These are phyloP conservation scores for Plenodomus biglobosus DNA, from an alignment of 2,329 filamentous ascomycete species.

Conservation along the genomic window DNA sequence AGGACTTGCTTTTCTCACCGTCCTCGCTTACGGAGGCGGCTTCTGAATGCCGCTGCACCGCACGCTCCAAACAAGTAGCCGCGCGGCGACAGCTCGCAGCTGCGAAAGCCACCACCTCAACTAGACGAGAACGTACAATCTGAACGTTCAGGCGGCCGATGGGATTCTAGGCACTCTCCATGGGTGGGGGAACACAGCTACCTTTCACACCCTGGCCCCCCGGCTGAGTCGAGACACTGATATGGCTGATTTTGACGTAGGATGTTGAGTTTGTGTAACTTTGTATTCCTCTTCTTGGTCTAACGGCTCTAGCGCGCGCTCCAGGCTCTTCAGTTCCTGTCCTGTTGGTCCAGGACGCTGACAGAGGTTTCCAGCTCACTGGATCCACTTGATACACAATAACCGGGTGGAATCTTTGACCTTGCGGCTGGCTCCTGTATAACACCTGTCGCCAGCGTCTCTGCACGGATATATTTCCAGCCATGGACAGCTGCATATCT, in stretches of 20 bases:
- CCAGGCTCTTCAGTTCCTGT: not conserved
- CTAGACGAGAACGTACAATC: not conserved
- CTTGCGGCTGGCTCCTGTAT: not conserved
- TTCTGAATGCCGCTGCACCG: not conserved
- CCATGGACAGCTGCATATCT: not conserved
- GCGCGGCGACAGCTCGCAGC: not conserved
- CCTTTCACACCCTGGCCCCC: not conserved
- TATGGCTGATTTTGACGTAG: not conserved
- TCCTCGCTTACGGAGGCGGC: not conserved
- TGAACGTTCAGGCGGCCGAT: not conserved
- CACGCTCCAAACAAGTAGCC: not conserved
- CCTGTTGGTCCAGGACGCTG: not conserved
- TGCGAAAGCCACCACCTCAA: not conserved
- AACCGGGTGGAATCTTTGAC: not conserved
- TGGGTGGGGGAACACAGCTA: not conserved
- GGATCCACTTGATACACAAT: not conserved
- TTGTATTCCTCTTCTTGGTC: not conserved
- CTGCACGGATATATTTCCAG: not conserved
- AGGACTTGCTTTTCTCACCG: not conserved
- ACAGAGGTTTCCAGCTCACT: not conserved
- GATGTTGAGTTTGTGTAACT: not conserved
- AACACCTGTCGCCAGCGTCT: not conserved
- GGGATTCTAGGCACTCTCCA: not conserved
- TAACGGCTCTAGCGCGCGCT: not conserved
- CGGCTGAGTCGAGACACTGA: not conserved